Evolutionary conservation across 148 eudicot species (phyloP).

Genomic region (Cornus controversa): DNA sequence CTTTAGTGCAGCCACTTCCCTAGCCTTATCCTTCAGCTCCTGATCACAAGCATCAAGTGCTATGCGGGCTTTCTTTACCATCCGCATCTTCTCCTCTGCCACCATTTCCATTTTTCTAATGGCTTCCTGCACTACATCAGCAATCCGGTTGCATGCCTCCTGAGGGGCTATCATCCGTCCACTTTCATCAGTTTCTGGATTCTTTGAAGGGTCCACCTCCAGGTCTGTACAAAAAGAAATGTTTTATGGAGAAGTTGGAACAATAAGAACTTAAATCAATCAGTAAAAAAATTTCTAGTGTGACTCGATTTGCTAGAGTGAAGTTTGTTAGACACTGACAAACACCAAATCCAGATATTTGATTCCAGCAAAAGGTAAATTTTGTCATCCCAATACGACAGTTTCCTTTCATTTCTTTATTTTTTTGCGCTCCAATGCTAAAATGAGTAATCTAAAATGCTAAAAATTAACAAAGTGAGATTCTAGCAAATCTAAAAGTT

Average conservation of each 20-base stretch:
- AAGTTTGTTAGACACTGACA: neutral
- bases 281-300: neutral
- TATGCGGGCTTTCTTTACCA: slow-evolving; percentile 63
- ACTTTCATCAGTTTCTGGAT: slow-evolving; percentile 41
- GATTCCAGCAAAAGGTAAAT: neutral
- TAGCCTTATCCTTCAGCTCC: slow-evolving; percentile 61
- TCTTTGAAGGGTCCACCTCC: slow-evolving; percentile 45
- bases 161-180: slow-evolving; percentile 56
- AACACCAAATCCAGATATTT: neutral
- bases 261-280: slow-evolving; percentile 1
- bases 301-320: neutral
- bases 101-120: slow-evolving; percentile 69
- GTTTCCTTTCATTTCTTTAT: neutral
- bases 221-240: slow-evolving; percentile 33
- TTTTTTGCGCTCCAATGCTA: too few relatives aligned
- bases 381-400: neutral
- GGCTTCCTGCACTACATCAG: slow-evolving; percentile 69
- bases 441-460: too few relatives aligned
- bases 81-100: slow-evolving; percentile 57
- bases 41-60: slow-evolving; percentile 64
- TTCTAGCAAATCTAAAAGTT: too few relatives aligned
- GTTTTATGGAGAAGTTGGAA: neutral
- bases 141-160: slow-evolving; percentile 62
- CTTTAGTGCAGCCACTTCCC: slow-evolving; percentile 53
- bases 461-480: too few relatives aligned